Conservation (phyloP, 1,284 basidiomycete genomes). For the Trametes polyzona region DNA sequence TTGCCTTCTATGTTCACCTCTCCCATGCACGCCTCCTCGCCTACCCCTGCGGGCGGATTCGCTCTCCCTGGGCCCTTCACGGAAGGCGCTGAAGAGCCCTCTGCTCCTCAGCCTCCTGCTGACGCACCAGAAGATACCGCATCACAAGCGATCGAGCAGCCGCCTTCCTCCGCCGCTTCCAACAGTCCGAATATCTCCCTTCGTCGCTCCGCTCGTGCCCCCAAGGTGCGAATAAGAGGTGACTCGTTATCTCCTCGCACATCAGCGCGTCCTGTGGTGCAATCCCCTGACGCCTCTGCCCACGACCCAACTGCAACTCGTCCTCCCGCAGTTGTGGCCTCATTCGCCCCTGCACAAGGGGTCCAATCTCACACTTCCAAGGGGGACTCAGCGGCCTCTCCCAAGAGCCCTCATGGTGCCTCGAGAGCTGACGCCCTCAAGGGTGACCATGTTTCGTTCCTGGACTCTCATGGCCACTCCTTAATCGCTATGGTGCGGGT, state of each 20-base stretch:
- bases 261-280: no score
- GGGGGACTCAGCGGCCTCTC: no score
- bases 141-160: no score
- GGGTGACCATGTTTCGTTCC: not conserved
- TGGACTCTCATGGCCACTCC: slow-evolving; percentile 3
- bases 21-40: not conserved
- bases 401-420: not conserved
- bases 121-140: not conserved
- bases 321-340: not conserved
- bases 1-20: slow-evolving; percentile 2
- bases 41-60: not conserved
- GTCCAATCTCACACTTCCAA: no score
- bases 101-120: not conserved
- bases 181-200: not conserved
- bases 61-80: not conserved
- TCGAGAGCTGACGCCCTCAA: slow-evolving; percentile 12
- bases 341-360: not conserved
- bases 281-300: not conserved
- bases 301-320: not conserved
- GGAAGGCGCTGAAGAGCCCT: not conserved
- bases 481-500: slow-evolving; percentile 22
- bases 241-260: slow-evolving; percentile 8
- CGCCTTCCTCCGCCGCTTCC: not conserved
- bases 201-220: slow-evolving; percentile 22
- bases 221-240: slow-evolving; percentile 12